Evolutionary conservation across 768 basidiomycete species (phyloP).

Genomic region (Trametes cinnabarina): DNA sequence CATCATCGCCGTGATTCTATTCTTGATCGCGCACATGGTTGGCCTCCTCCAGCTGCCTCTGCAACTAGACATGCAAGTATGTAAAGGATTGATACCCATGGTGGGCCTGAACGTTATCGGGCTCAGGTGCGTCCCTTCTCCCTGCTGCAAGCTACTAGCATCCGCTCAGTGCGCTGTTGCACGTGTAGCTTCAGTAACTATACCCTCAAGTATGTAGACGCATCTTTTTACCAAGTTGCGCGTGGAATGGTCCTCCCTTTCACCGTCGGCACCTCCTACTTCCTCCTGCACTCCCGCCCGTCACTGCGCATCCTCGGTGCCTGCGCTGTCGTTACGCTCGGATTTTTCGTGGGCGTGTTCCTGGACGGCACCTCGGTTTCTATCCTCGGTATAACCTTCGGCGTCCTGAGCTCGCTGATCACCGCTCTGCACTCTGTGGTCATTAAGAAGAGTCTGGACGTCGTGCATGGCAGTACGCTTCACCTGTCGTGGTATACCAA

Average conservation of each 20-base stretch:
- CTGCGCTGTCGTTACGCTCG: constrained; percentile 79
- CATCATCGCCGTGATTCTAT: constrained; percentile 73
- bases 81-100: constrained; percentile 75
- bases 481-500: constrained; percentile 93
- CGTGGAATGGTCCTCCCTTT: constrained; percentile 91
- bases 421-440: constrained; percentile 91
- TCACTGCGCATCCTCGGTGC: constrained; percentile 71
- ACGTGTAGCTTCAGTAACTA: constrained; percentile 76
- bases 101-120: constrained; percentile 78
- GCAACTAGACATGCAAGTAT: constrained; percentile 58
- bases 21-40: constrained; percentile 58
- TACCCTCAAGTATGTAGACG: constrained; percentile 90
- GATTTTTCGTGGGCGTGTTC: constrained; percentile 91
- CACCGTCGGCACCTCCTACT: constrained; percentile 84
- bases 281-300: constrained; percentile 74
- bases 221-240: constrained; percentile 94
- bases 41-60: constrained; percentile 68
- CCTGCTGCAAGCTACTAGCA: not conserved
- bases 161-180: not conserved
- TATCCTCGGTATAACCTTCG: constrained; percentile 69
- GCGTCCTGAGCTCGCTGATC: constrained; percentile 80
- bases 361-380: constrained; percentile 65
- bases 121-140: constrained; percentile 56
- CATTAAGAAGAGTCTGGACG: constrained; percentile 80
- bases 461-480: constrained; percentile 82